Conservation (phyloP, 1,284 basidiomycete species). For the Leccinum griseonigrum region DNA sequence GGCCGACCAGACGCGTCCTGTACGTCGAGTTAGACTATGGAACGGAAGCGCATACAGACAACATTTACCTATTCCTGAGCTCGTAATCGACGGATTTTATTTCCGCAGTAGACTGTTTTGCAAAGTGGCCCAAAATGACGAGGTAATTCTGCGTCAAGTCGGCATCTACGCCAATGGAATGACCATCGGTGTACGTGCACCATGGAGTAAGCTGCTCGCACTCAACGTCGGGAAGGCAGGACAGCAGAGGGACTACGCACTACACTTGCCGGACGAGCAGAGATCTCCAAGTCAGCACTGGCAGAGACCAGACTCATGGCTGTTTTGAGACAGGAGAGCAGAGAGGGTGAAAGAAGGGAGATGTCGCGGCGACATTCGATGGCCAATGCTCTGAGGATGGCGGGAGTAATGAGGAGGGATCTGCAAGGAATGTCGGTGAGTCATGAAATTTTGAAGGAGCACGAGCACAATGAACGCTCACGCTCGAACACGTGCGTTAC, state of each 20-base stretch:
- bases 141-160: constrained; percentile 72
- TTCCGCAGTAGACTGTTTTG: constrained; percentile 53
- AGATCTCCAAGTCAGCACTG: constrained; percentile 74
- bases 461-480: constrained; percentile 38
- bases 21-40: background rate
- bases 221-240: background rate
- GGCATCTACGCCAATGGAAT: constrained; percentile 76
- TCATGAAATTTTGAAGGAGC: too few species aligned
- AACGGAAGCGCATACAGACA: background rate
- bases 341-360: constrained; percentile 73
- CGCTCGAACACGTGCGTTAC: constrained; percentile 79
- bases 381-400: constrained; percentile 83
- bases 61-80: constrained; percentile 62
- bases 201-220: constrained; percentile 77
- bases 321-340: constrained; percentile 72
- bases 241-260: constrained; percentile 44
- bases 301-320: constrained; percentile 60
- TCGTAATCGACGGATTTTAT: constrained; percentile 54
- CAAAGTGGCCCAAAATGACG: constrained; percentile 66
- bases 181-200: constrained; percentile 90
- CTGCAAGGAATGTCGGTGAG: constrained; percentile 38
- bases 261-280: constrained; percentile 79
- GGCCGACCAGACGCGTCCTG: constrained; percentile 83
- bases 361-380: constrained; percentile 89
- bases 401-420: constrained; percentile 83